Evolutionary conservation across 139 green algal genomes (phyloP).

Genomic region (Chlamydomonas incerta): DNA sequence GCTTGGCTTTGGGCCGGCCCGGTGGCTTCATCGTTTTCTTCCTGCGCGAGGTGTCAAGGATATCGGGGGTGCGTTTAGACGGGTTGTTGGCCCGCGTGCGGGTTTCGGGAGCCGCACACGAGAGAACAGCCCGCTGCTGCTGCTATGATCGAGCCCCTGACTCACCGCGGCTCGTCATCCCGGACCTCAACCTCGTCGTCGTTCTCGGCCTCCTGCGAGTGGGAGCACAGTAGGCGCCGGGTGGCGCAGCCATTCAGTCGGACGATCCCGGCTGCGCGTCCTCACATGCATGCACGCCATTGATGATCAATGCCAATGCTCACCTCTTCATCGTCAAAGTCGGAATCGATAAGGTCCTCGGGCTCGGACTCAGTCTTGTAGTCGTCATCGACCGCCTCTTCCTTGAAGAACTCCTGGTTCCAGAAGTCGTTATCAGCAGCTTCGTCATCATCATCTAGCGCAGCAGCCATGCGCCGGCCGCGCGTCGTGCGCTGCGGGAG

Average conservation of each 20-base stretch:
- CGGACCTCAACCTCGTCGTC: slow-evolving; percentile 7
- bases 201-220: background rate
- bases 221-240: no score
- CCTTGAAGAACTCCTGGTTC: slow-evolving; percentile 86
- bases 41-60: no score
- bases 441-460: slow-evolving; percentile 45
- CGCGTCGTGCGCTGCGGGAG: slow-evolving; percentile 50
- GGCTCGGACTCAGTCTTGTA: slow-evolving; percentile 73
- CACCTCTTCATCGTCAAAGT: slow-evolving; percentile 78
- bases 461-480: slow-evolving; percentile 43
- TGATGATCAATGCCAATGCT: background rate
- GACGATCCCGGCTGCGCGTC: background rate
- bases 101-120: no score
- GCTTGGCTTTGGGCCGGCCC: slow-evolving; percentile 14
- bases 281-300: background rate
- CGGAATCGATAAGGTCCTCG: slow-evolving; percentile 80
- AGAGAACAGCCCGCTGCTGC: no score
- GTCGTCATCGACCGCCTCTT: slow-evolving; percentile 74
- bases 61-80: no score
- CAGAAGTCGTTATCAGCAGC: slow-evolving; percentile 88
- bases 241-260: no score
- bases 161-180: slow-evolving; percentile 29
- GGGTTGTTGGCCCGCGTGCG: no score
- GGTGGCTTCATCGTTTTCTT: slow-evolving; percentile 34
- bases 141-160: background rate